Percentiles rank a stretch among this genome's conserved stretches.
phyloP scores from a whole-genome alignment of 306 rosid genomes.

The Calophaca sinica region DNA sequence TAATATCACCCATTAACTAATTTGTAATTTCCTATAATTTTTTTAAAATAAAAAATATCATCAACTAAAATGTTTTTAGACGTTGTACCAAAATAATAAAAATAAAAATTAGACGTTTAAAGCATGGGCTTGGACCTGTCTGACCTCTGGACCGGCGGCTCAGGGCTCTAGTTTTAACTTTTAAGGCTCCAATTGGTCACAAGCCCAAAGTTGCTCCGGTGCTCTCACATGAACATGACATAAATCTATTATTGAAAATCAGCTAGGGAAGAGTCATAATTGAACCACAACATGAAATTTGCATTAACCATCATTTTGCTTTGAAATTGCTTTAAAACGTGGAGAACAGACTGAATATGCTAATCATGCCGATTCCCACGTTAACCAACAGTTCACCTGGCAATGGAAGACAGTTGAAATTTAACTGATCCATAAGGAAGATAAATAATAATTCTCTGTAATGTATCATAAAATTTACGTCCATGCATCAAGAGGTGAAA shows the following conservation, averaged over 20 bases:
- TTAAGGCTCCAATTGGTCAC: too few species aligned
- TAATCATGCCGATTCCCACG: conserved; percentile 48
- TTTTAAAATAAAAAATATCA: too few species aligned
- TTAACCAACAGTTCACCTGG: conserved; percentile 44
- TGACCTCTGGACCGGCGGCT: too few species aligned
- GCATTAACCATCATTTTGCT: conserved; percentile 46
- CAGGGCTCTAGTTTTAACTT: too few species aligned
- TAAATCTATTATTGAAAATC: neutral
- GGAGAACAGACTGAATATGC: conserved; percentile 44
- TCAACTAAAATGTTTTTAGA: too few species aligned
- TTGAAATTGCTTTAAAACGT: conserved; percentile 40
- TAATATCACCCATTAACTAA: too few species aligned
- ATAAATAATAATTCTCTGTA: neutral
- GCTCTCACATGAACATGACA: conserved; percentile 21
- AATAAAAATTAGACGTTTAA: too few species aligned
- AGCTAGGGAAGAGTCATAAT: conserved; percentile 6
- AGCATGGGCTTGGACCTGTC: too few species aligned
- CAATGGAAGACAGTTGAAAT: conserved; percentile 36
- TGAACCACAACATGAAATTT: neutral
- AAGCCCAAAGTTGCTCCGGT: too few species aligned
- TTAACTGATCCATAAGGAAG: conserved; percentile 2
- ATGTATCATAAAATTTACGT: neutral
- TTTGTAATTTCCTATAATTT: too few species aligned
- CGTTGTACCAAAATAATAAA: too few species aligned
- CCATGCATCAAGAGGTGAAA: neutral